These are phyloP conservation scores for Solanum tarapatanum DNA, from an alignment of 257 asterid genomes.

Conservation along the genomic window DNA sequence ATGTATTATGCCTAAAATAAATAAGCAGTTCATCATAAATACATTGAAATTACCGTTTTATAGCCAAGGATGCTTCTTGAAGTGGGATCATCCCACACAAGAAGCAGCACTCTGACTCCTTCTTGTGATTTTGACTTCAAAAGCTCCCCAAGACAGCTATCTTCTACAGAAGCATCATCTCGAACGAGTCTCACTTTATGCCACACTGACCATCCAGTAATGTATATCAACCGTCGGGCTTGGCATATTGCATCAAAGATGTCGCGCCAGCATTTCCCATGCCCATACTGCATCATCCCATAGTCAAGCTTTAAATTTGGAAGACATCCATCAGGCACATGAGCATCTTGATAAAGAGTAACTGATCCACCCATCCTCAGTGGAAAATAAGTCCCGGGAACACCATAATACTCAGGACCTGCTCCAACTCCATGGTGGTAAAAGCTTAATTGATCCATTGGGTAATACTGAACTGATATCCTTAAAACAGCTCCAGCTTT, in stretches of 20 bases:
- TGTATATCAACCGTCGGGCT: constrained; percentile 72
- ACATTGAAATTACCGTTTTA: constrained; percentile 49
- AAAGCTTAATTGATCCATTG: constrained; percentile 62
- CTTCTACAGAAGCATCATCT: constrained; percentile 49
- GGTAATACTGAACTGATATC: constrained; percentile 53
- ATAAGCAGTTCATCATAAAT: background rate
- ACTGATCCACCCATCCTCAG: constrained; percentile 87
- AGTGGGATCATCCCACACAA: constrained; percentile 95
- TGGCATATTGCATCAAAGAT: constrained; percentile 74
- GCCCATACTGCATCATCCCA: constrained; percentile 56
- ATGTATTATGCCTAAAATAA: background rate
- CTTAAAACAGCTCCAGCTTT: constrained; percentile 82
- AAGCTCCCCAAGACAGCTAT: constrained; percentile 73
- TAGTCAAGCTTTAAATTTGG: constrained; percentile 61
- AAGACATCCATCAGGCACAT: constrained; percentile 79
- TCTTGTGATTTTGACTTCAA: constrained; percentile 86
- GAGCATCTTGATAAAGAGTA: constrained; percentile 94
- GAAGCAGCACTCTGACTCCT: constrained; percentile 97
- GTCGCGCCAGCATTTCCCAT: constrained; percentile 95
- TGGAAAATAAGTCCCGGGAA: constrained; percentile 87
- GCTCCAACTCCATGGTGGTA: constrained; percentile 82
- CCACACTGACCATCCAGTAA: constrained; percentile 99
- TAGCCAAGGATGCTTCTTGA: constrained; percentile 91
- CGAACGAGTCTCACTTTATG: constrained; percentile 81
- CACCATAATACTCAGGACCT: constrained; percentile 77